These are phyloP conservation scores for Panellus pusillus DNA, from an alignment of 768 basidiomycete genomes.

Conservation along the genomic window DNA sequence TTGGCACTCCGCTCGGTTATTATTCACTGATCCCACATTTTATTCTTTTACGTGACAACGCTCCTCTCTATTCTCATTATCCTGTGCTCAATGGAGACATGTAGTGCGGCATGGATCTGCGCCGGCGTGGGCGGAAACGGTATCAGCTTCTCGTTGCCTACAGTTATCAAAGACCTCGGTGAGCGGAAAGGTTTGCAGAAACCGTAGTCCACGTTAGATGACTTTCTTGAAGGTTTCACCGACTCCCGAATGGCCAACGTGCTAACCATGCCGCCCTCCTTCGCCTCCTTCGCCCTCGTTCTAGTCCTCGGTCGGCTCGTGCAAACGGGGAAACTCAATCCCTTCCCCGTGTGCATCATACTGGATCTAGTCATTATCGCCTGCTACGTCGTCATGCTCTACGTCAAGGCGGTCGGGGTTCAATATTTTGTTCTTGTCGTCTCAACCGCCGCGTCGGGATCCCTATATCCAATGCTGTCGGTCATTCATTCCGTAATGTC, in stretches of 20 bases:
- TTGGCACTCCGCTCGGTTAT: slow-evolving; percentile 1
- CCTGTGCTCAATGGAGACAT: not conserved
- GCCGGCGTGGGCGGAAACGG: slow-evolving; percentile 23
- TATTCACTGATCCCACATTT: slow-evolving; percentile 23
- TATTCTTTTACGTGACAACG: slow-evolving; percentile 19
- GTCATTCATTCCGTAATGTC: not conserved
- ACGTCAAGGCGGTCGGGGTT: slow-evolving; percentile 17
- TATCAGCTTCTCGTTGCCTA: slow-evolving; percentile 23
- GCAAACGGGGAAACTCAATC: slow-evolving; percentile 18
- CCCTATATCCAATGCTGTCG: slow-evolving; percentile 22
- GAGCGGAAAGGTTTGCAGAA: not conserved
- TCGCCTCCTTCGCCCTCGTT: slow-evolving; percentile 21
- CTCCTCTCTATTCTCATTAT: not conserved
- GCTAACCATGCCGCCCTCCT: slow-evolving; percentile 25
- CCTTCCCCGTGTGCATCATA: slow-evolving; percentile 19
- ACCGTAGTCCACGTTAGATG: not conserved
- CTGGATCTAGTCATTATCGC: slow-evolving; percentile 23
- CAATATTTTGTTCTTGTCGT: slow-evolving; percentile 23
- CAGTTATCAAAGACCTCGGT: slow-evolving; percentile 26
- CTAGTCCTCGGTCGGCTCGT: slow-evolving; percentile 13
- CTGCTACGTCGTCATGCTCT: slow-evolving; percentile 21
- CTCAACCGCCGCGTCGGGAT: slow-evolving; percentile 23
- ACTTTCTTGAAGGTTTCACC: slow-evolving; percentile 18
- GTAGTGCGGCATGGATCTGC: slow-evolving; percentile 21
- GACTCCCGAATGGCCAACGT: slow-evolving; percentile 25